Conservation (phyloP, 192 early-diverging fungal species). For the Pilaira anomala region DNA sequence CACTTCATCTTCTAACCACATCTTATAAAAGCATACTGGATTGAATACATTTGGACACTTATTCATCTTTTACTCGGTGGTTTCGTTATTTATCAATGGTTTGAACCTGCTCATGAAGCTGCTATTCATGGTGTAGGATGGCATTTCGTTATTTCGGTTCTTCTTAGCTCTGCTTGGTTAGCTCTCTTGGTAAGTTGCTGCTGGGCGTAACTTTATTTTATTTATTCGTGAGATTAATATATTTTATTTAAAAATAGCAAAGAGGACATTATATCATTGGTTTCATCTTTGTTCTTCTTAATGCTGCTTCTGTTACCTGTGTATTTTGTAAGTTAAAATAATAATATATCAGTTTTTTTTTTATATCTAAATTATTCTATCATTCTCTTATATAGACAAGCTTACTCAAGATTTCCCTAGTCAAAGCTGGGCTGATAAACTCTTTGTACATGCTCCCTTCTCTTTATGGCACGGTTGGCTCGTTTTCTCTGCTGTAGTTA, state of each 20-base stretch:
- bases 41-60: slow-evolving; percentile 59
- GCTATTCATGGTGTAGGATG: slow-evolving; percentile 57
- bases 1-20: neutral
- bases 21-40: slow-evolving; percentile 43
- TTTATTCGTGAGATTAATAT: neutral
- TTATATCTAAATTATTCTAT: neutral
- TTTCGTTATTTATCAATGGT: slow-evolving; percentile 61
- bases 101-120: slow-evolving; percentile 46
- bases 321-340: slow-evolving; percentile 46
- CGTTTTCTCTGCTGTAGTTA: slow-evolving; percentile 54
- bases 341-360: neutral
- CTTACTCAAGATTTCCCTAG: slow-evolving; percentile 38
- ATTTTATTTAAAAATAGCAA: slow-evolving; percentile 15
- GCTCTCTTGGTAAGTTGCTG: slow-evolving; percentile 52
- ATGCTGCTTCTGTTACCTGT: slow-evolving; percentile 52
- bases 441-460: slow-evolving; percentile 66
- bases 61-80: slow-evolving; percentile 63
- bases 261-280: slow-evolving; percentile 50
- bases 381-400: slow-evolving; percentile 30
- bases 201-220: neutral
- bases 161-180: slow-evolving; percentile 60
- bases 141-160: slow-evolving; percentile 59
- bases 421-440: slow-evolving; percentile 32
- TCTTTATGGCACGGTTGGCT: slow-evolving; percentile 68
- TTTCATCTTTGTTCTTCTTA: slow-evolving; percentile 55